Base-by-base conservation (phyloP, 1,284 basidiomycete genomes). In the Ganoderma resinaceum region DNA sequence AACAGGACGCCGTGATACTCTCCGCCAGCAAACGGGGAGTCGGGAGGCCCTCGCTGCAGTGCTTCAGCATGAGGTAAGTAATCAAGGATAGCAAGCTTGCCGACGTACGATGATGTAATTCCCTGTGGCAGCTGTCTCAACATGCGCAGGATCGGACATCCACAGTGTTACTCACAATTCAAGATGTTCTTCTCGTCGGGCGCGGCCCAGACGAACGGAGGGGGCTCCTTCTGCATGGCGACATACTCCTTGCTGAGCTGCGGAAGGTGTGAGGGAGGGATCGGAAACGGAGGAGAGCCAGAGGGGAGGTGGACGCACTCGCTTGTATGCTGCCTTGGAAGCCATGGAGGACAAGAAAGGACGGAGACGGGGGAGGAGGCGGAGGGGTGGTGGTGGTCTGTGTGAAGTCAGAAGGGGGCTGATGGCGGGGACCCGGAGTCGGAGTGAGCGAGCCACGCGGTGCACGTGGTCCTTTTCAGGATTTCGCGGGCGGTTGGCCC, bases 161-260 rank as follows among this genome's bases (percentile, higher is more conserved):
- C 26, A 29, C 59, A 43, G 55, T 53, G 60, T 61, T 40, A 85
- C 93, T 79, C 77, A 95, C 93, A 95, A 66, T 85, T 93, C 58
- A 98, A 82, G 73, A 98, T 96, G 80, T 98, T 97, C 89, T 96
- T 97, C 87, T 98, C 96, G 75, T 97, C 95, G 35, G 96, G 96
- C 55, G 89, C 88, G 53, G 96, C 96, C 91, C 94, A 97, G 59
- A 97, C 92, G 80, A 96, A 97, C 68, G 96, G 96, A 2, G 96
- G 96, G 33, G 96, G 95, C 70, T 95, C 93, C 78, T 85, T 94
- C 82, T 97, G 95, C 96, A 98, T 98, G 63, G 88, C 84, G 77
- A 95, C 88, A 81, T 93, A 97, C 86, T 98, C 96, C 82, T 97
- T 96, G 57, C 86, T 84, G 73, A 96, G 89, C 93, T 95, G 72